Base-by-base conservation (phyloP, 208 protist genomes). In the Blechomonas ayalai region DNA sequence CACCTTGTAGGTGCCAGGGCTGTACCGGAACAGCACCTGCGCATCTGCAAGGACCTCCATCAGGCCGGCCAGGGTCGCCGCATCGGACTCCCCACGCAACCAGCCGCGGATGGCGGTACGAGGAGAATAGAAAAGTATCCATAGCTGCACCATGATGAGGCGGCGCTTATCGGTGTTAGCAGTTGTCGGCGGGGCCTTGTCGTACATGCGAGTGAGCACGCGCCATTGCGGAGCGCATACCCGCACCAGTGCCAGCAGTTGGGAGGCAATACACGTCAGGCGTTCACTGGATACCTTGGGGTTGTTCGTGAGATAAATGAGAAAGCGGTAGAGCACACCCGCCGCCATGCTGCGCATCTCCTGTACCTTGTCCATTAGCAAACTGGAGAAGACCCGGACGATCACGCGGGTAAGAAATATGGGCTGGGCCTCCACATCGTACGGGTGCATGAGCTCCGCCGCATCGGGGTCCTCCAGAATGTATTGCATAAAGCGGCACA, bases 41-140 rank as follows among this genome's bases (percentile, higher is more conserved):
- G 73, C 59, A 41, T 93, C 80, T 7, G 66, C 65, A 4, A 93
- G 33, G 20, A 93, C 39, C 25, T 67, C 54, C 62, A 90, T 73
- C 23, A 90, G 45, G 8, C 85, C 85, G 24, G 67, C 64, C n/a
- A 89, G 56, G 19, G 40, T 36, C 43, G 80, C 83, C 12, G 16
- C 47, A 25, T 88, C 64, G 22, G 31, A 32, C 48, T 82, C 69
- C 2, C 54, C 42, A 22, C 57, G 36, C 28, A 90, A 47, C 81
- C 85, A 93, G 19, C 52, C 23, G 15, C 20, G 39, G 12, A 88
- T 61, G 12, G 50, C 42, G 13, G 26, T 31, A 13, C 63, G 59
- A 0, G 81, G 74, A 1, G 70, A 71, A 61, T 93, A 90, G 51
- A 78, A 90, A 19, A 85, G 40, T 52, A 93, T 83, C 81, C 85